Evolutionary conservation across 2,329 filamentous ascomycete species (phyloP).

Genomic region (Epichloe sylvatica): DNA sequence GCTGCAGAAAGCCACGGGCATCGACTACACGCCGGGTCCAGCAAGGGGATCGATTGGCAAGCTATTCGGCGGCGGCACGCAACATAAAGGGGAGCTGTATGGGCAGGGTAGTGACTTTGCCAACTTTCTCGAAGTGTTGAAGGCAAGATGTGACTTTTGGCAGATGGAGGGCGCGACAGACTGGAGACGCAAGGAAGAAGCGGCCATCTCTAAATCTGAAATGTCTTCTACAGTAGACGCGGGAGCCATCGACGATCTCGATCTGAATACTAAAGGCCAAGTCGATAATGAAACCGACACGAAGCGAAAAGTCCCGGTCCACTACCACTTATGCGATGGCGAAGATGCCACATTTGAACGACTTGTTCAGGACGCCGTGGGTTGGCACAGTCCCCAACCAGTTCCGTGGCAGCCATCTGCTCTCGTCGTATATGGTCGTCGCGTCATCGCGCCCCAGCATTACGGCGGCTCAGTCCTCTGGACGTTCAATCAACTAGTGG

Average conservation of each 20-base stretch:
- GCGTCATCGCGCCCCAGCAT: slow-evolving; percentile 43
- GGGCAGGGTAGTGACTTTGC: slow-evolving; percentile 58
- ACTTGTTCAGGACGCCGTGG: slow-evolving; percentile 11
- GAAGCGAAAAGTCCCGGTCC: slow-evolving; percentile 13
- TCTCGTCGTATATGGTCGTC: slow-evolving; percentile 48
- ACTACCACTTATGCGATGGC: slow-evolving; percentile 15
- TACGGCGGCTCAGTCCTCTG: slow-evolving; percentile 46
- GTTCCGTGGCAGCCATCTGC: slow-evolving; percentile 29
- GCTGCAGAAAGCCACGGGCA: slow-evolving; percentile 58
- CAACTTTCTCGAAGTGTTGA: slow-evolving; percentile 60
- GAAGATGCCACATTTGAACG: slow-evolving; percentile 18
- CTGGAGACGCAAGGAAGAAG: slow-evolving; percentile 47
- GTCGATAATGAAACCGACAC: not conserved
- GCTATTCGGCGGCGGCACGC: slow-evolving; percentile 28
- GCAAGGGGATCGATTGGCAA: slow-evolving; percentile 36
- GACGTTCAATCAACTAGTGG: slow-evolving; percentile 55
- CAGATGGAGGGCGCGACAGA: slow-evolving; percentile 66
- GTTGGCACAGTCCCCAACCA: slow-evolving; percentile 9
- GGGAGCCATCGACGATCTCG: not conserved
- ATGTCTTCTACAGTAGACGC: not conserved
- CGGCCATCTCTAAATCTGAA: slow-evolving; percentile 3
- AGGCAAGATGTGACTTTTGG: slow-evolving; percentile 69
- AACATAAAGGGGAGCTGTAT: slow-evolving; percentile 33
- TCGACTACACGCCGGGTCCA: slow-evolving; percentile 48
- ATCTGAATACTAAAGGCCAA: not conserved